These are phyloP conservation scores for Phytophthora pini DNA, from an alignment of 352 stramenopile species.

Conservation along the genomic window DNA sequence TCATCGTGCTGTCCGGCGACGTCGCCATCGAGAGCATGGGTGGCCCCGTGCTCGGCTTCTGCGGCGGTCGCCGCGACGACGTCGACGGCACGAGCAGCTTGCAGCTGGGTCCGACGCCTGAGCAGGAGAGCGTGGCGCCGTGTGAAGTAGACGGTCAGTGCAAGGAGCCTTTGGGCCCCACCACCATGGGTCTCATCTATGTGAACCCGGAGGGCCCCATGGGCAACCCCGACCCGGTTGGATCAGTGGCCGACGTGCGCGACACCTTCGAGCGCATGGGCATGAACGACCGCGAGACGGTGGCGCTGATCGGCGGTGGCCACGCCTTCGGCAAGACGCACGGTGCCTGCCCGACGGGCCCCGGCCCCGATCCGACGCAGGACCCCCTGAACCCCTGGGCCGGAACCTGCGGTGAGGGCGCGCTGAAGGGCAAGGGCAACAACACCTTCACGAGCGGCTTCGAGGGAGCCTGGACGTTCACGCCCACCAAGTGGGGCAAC, in stretches of 20 bases:
- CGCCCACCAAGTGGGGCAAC: conserved; percentile 92
- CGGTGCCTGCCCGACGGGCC: conserved; percentile 55
- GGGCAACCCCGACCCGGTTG: conserved; percentile 80
- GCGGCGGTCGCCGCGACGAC: conserved; percentile 87
- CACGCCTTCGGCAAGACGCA: conserved; percentile 96
- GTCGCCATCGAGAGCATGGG: conserved; percentile 93
- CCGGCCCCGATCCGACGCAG: conserved; percentile 46
- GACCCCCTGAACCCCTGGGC: conserved; percentile 61
- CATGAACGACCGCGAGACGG: conserved; percentile 94
- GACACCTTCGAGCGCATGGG: conserved; percentile 95
- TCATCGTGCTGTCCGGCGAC: conserved; percentile 93
- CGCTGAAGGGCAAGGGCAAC: conserved; percentile 59
- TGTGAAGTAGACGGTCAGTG: conserved; percentile 55
- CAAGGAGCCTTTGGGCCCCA: conserved; percentile 60
- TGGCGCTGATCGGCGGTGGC: conserved; percentile 91
- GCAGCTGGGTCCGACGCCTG: conserved; percentile 43
- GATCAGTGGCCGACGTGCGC: conserved; percentile 92
- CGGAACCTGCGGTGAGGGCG: conserved; percentile 53
- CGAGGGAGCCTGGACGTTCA: conserved; percentile 85
- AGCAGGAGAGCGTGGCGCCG: conserved; percentile 54
- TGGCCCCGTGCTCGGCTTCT: conserved; percentile 90
- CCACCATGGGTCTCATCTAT: conserved; percentile 77
- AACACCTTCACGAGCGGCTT: conserved; percentile 86
- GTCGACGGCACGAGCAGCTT: conserved; percentile 67
- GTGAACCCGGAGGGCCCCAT: conserved; percentile 70